Evolutionary conservation across 352 stramenopile species (phyloP), one percentile per base, ranked within the genome.

Genomic region (Phytophthora multivora): DNA sequence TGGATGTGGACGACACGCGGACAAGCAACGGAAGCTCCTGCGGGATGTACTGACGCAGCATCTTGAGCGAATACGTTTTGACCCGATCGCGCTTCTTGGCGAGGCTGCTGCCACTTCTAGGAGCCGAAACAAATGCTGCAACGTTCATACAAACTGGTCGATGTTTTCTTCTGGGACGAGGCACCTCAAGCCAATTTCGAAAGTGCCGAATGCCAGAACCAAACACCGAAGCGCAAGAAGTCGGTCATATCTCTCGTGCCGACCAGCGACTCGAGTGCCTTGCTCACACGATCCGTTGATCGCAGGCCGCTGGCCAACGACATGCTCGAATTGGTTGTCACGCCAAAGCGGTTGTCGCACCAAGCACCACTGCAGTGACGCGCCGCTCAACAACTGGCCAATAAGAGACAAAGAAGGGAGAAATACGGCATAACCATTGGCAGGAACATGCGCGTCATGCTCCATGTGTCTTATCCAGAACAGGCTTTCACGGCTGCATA

Each of bases 61-160:
- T 76, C 59, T 82, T 80, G 45, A 89, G 68, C 43, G 77, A 77
- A 51, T 84, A 71, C 13, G 57, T 78, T 51, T 83, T 83, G 71
- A 51, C 62, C 28, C 65, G 61, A 21, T 38, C 40, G 19, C 65
- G 65, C 42, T 69, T 73, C 50, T 73, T 63, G 16, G 49, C 30
- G 18, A 38, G 13, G 23, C n/a, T n/a, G n/a, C n/a, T 18, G 9
- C 36, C 41, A n/a, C 48, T 58, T 39, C 45, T 30, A 16, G 63
- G 51, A 3, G 57, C 23, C 11, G 57, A 49, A 40, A 65, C 36
- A 58, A 69, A 69, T 51, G 59, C 64, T 21, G 58, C 59, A 52
- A 58, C 58, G 42, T 65, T 73, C 64, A 73, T 73, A 4, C n/a
- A n/a, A n/a, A 3, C 3, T 65, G n/a, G 41, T 31, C 4, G 16